phyloP scores from a whole-genome alignment of 495 filamentous ascomycete species.

The Hypoxylon lienhwacheense region DNA sequence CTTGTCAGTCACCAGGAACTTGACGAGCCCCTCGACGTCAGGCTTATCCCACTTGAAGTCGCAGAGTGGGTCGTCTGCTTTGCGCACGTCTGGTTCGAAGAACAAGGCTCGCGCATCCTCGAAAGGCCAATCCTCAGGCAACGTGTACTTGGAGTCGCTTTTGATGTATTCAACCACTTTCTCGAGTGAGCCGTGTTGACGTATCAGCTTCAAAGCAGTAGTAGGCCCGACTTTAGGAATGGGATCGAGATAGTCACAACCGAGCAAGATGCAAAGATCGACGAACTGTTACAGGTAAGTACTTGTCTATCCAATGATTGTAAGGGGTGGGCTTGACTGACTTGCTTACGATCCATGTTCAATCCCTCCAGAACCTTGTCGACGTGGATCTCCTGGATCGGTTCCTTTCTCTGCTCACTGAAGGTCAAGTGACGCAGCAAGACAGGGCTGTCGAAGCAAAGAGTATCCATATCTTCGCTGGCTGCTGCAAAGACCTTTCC shows the following conservation, averaged over 20 bases:
- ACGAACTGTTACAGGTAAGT: conserved; percentile 66
- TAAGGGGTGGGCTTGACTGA: conserved; percentile 35
- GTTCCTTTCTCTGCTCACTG: conserved; percentile 94
- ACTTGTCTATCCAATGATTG: neutral
- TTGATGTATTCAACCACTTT: conserved; percentile 78
- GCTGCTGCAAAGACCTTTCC: conserved; percentile 97
- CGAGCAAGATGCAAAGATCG: conserved; percentile 95
- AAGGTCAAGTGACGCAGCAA: conserved; percentile 92
- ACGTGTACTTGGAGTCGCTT: conserved; percentile 71
- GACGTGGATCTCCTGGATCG: conserved; percentile 91
- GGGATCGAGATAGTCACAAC: conserved; percentile 96
- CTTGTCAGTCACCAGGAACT: conserved; percentile 90
- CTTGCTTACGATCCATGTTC: conserved; percentile 81
- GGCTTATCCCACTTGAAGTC: conserved; percentile 98
- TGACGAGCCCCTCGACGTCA: conserved; percentile 82
- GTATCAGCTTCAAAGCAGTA: conserved; percentile 90
- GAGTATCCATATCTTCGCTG: conserved; percentile 98
- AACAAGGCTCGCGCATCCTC: conserved; percentile 90
- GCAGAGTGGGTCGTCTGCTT: conserved; percentile 80
- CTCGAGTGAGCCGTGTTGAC: conserved; percentile 83
- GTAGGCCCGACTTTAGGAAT: conserved; percentile 90
- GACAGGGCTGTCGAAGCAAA: conserved; percentile 92
- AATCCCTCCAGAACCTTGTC: conserved; percentile 82
- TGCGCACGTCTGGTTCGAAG: conserved; percentile 82
- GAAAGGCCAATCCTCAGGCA: conserved; percentile 94